Base-by-base conservation (phyloP, 2,329 filamentous ascomycete species). In the Monilinia fructicola region DNA sequence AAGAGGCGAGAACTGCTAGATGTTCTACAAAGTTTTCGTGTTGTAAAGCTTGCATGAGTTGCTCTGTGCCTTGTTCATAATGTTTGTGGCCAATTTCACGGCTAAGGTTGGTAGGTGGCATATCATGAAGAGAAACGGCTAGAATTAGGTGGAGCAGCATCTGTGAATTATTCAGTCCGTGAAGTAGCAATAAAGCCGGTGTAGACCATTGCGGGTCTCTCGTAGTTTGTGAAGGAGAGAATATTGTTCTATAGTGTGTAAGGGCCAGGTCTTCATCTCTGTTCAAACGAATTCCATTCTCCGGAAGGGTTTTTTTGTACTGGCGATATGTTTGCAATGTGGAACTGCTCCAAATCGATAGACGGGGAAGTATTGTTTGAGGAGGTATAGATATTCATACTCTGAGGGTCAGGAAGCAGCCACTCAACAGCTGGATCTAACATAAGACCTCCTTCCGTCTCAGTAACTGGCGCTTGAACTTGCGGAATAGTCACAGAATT, bases 151-250 rank as follows among this genome's bases (percentile, higher is more conserved):
- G 40, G 26, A 61, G 54, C 18, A 65, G 55, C 54, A 65, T 59
- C 21, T 31, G 10, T n/a, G 66, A 62, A 40, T 56, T 16, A 48
- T 68, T 48, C 6, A 62, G 67, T 83, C 77, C 83, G 80, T 0
- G 83, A 79, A 1, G 71, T 83, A n/a, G 80, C 78, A 53, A 72
- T 81, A 28, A 56, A n/a, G 44, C 54, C 11, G 67, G 54, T 21
- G 52, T 58, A 3, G 67, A 68, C 67, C 67, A 68, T 16, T 60
- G 54, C 3, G 65, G 53, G 54, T 67, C 65, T 56, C 65, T 62
- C 26, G 67, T 68, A 4, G 67, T 68, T 26, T 68, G 67, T 6
- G 60, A 64, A n/a, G 52, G 52, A 42, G 67, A 68, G 26, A 67
- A 68, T 26, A 26, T 46, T 5, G 65, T 68, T 14, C 50, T 35